These are phyloP conservation scores for Kregervanrija pseudodelftensis DNA, from an alignment of 805 yeast genomes.

Conservation along the genomic window DNA sequence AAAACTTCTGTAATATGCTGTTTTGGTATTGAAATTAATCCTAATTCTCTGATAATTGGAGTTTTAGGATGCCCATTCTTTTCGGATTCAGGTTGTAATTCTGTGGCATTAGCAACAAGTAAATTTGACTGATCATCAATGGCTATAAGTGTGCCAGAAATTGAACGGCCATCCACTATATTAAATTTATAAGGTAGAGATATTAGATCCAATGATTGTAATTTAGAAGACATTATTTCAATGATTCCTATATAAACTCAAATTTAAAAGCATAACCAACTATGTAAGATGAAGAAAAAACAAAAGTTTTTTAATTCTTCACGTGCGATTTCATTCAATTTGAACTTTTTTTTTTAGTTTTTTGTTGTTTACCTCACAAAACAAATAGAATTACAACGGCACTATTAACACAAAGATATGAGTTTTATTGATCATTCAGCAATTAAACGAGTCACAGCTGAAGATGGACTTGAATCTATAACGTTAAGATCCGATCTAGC, in stretches of 20 bases:
- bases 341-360: neutral
- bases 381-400: too few species aligned
- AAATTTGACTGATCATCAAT: slow-evolving; percentile 38
- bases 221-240: too few species aligned
- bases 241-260: too few species aligned
- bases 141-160: slow-evolving; percentile 35
- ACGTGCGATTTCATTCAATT: neutral
- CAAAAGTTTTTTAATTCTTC: neutral
- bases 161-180: slow-evolving; percentile 25
- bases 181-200: slow-evolving; percentile 23
- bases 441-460: slow-evolving; percentile 18
- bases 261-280: neutral
- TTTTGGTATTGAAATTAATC: slow-evolving; percentile 48
- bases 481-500: slow-evolving; percentile 29
- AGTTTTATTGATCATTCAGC: slow-evolving; percentile 18
- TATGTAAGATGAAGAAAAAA: neutral
- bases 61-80: neutral
- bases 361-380: too few species aligned
- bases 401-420: slow-evolving; percentile 7
- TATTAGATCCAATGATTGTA: slow-evolving; percentile 27
- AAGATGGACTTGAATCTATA: slow-evolving; percentile 20
- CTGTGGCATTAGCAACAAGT: slow-evolving; percentile 33
- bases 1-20: slow-evolving; percentile 27
- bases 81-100: slow-evolving; percentile 12
- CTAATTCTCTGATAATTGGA: slow-evolving; percentile 32